Base-by-base conservation (phyloP, 345 rosid genomes). In the Melastoma malabathricum region DNA sequence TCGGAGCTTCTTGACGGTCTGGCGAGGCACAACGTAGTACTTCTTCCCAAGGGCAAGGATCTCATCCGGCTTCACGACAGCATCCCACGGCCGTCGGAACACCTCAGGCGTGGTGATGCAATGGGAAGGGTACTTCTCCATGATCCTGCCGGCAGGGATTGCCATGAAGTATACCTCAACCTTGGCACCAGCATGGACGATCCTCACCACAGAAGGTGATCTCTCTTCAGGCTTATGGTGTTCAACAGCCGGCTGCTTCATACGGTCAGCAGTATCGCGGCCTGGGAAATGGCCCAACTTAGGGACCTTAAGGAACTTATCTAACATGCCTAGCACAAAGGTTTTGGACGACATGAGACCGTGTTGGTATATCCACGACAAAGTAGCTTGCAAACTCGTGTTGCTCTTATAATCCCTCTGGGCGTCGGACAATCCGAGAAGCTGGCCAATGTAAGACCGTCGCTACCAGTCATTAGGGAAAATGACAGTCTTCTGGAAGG, bases 81-180 rank as follows among this genome's bases (percentile, higher is more conserved):
- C 63, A 19, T 75, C 65, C 78, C 86, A 71, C 1, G 80, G 78
- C 34, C 54, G 58, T 51, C 59, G 22, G 59, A 80, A 80, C 43
- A 76, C 71, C 23, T 74, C 78, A 0, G 80, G 86, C 64, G 71
- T 64, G 13, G 76, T 71, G 22, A 76, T 47, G 9, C 47, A 41
- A 22, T 13, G 62, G 20, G 67, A 29, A 0, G 82, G 82, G 56
- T 72, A 63, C 59, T 64, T 76, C 54, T 73, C 73, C 55, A 76
- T 20, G 57, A 74, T 76, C 46, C 38, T 63, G 15, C 15, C 47
- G 1, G 76, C 76, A 18, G 74, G 77, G 4, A 54, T 44, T 41
- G 78, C 74, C 74, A 69, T 71, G 65, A 68, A 71, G 58, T 71
- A 71, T 47, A 41, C 27, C 44, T 73, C 75, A 0, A 61, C 65